Base-by-base conservation (phyloP, 129 eudicot genomes). In the Calendula officinalis region DNA sequence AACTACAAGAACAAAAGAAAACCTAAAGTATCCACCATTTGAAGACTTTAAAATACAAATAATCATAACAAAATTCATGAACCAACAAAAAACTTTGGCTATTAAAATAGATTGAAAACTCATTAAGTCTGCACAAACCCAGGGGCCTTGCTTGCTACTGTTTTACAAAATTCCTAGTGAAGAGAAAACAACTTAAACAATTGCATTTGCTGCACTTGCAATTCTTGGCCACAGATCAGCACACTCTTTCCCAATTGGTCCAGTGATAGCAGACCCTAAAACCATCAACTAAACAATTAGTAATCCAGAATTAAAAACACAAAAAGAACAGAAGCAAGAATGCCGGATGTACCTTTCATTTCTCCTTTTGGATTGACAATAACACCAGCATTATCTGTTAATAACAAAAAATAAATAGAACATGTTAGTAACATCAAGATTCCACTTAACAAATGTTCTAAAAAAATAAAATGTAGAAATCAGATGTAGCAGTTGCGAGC, bases 241-340 rank as follows among this genome's bases (percentile, higher is more conserved):
- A 73, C 87, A 84, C 56, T 81, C 84, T 87, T 81, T 84, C 61
- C 87, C 87, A 45, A 75, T 81, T 3, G 84, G 91, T 30, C 87
- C 84, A 39, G 91, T 84, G 41, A 84, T 84, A 1, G 87, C 84
- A 72, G 91, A 81, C 4, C 90, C 85, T 83, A 69, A 8, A 51
- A 47, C 16, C 8, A 12, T 2, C 30, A 37, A 13, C 3, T 35
- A 22, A 40, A 16, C 38, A 14, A 16, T 12, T 12, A 15, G 27
- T 27, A 49, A 49, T 49, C 27, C n/a, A 1, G 30, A 3, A 3
- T 15, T 5, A 15, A 4, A 12, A 49, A 58, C 5, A 27, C 1
- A 57, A 33, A 53, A 5, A 12, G 35, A 8, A 32, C 39, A 30
- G 4, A 32, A n/a, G n/a, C n/a, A 7, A 47, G 13, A 34, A 46